Evolutionary conservation across 495 filamentous ascomycete species (phyloP).

Genomic region (Saxophila tyrrhenica): DNA sequence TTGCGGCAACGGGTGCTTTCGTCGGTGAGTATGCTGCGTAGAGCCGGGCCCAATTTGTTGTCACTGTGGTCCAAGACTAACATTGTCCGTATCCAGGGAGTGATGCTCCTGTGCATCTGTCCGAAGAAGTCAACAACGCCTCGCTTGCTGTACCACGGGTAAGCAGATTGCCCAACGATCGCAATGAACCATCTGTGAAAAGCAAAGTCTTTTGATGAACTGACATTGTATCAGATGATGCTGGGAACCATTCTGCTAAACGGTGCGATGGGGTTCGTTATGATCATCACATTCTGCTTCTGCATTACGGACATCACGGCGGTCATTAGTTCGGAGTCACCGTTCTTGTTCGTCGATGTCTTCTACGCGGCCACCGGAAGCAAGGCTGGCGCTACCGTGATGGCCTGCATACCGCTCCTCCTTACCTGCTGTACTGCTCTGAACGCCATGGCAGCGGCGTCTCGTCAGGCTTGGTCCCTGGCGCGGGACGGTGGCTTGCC

Average conservation of each 20-base stretch:
- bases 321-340: neutral
- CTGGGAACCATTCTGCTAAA: slow-evolving; percentile 11
- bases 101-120: slow-evolving; percentile 7
- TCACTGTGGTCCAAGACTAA: too few species aligned
- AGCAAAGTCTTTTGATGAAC: too few species aligned
- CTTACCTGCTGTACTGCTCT: neutral
- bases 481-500: slow-evolving; percentile 15
- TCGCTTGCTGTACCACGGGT: slow-evolving; percentile 7
- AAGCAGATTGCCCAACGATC: neutral
- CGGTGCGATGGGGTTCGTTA: slow-evolving; percentile 11
- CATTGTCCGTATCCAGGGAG: neutral
- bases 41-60: too few species aligned
- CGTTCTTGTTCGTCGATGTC: slow-evolving; percentile 9
- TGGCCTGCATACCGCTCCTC: slow-evolving; percentile 10
- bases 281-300: slow-evolving; percentile 11
- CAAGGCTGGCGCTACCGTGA: slow-evolving; percentile 17
- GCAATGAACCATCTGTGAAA: too few species aligned
- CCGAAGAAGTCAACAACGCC: slow-evolving; percentile 15
- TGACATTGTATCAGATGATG: neutral
- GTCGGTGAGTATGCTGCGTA: slow-evolving; percentile 1
- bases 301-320: neutral
- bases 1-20: slow-evolving; percentile 4
- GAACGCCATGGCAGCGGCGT: slow-evolving; percentile 7
- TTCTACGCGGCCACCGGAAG: slow-evolving; percentile 16
- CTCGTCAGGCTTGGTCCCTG: slow-evolving; percentile 15